A percentile compares a stretch with the other conserved stretches of the same genome.
phyloP scores from a whole-genome alignment of 352 stramenopile genomes.

The Thalassiosira hispida region DNA sequence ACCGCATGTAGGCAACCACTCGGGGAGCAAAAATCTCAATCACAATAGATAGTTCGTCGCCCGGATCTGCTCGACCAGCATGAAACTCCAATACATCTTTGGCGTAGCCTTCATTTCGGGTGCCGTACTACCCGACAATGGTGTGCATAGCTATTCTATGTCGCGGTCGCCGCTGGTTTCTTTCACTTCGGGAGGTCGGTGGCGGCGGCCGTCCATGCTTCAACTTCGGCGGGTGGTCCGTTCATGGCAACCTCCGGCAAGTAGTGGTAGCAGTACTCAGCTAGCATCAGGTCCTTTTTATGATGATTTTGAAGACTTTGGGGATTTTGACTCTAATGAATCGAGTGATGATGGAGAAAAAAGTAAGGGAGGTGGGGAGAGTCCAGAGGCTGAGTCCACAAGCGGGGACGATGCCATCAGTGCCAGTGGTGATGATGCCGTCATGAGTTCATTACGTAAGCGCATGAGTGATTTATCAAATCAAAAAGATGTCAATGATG shows the following conservation, averaged over 20 bases:
- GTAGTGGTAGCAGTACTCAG: neutral
- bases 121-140: neutral
- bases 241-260: neutral
- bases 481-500: slow-evolving; percentile 50
- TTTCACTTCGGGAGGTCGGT: neutral
- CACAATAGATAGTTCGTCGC: neutral
- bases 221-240: slow-evolving; percentile 3
- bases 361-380: neutral
- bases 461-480: slow-evolving; percentile 41
- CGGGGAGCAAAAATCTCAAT: too few relatives aligned
- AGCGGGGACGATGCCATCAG: slow-evolving; percentile 26
- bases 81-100: slow-evolving; percentile 11
- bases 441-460: slow-evolving; percentile 34
- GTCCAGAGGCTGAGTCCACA: neutral
- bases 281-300: slow-evolving; percentile 35
- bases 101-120: slow-evolving; percentile 9
- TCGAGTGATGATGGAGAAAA: slow-evolving; percentile 3
- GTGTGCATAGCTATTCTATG: neutral
- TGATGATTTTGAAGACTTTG: slow-evolving; percentile 61
- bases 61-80: neutral
- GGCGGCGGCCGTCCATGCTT: slow-evolving; percentile 2
- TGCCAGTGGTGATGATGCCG: slow-evolving; percentile 45
- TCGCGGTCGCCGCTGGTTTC: neutral
- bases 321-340: slow-evolving; percentile 17
- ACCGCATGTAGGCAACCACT: too few relatives aligned